These are phyloP conservation scores for Cyberlindnera euphorbiiphila DNA, from an alignment of 805 yeast species.

Conservation along the genomic window DNA sequence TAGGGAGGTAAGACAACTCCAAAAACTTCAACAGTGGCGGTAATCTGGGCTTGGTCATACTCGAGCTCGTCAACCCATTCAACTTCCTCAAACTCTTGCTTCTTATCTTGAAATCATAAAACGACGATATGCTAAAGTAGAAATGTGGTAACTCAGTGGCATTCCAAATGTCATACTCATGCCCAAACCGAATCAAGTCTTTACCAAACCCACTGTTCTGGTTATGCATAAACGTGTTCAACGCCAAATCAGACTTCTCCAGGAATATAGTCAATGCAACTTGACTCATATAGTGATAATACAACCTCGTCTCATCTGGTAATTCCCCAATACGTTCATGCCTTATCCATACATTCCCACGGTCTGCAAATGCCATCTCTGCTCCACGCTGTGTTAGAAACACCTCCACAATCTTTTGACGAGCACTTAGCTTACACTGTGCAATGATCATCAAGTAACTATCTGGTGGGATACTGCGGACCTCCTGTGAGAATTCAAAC, in stretches of 20 bases:
- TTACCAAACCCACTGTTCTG: constrained; percentile 2
- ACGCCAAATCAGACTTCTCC: constrained; percentile 9
- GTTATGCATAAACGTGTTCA: constrained; percentile 1
- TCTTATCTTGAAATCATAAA: constrained; percentile 18
- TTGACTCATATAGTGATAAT: constrained; percentile 9
- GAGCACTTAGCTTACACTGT: constrained; percentile 1
- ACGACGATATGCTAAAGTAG: constrained; percentile 15
- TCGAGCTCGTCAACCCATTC: constrained; percentile 20
- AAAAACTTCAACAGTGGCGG: constrained; percentile 22
- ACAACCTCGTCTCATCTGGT: constrained; percentile 2
- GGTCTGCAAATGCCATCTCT: constrained; percentile 5
- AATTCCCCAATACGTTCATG: constrained; percentile 1
- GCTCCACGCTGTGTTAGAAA: constrained; percentile 8
- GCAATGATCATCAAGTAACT: constrained; percentile 11
- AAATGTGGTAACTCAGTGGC: constrained; percentile 16
- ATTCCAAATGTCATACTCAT: constrained; percentile 19
- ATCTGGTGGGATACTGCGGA: constrained; percentile 6
- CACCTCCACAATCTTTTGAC: constrained; percentile 16
- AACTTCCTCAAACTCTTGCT: constrained; percentile 14
- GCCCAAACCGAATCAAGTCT: constrained; percentile 17
- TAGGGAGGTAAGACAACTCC: constrained; percentile 20
- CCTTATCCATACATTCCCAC: constrained; percentile 6
- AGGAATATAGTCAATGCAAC: constrained; percentile 14
- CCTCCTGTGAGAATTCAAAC: constrained; percentile 13
- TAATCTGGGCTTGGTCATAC: constrained; percentile 20